These are phyloP conservation scores for Calamus simplicifolius DNA, from an alignment of 176 grass and related monocot species.

Conservation along the genomic window DNA sequence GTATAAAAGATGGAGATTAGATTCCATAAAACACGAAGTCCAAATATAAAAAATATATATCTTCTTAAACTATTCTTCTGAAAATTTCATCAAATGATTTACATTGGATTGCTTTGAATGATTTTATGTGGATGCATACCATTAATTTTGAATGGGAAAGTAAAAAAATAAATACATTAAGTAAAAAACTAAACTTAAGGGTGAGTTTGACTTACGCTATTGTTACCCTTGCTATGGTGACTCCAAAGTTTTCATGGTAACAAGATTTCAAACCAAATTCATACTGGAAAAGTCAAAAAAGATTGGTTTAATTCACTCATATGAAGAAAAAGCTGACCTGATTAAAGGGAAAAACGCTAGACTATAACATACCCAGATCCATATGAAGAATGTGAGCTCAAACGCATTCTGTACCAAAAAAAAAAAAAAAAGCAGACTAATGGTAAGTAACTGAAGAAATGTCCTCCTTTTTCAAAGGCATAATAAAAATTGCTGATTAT, in stretches of 20 bases:
- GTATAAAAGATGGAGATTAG: not conserved
- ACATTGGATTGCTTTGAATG: too few species aligned
- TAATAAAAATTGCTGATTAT: too few species aligned
- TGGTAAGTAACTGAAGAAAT: too few species aligned
- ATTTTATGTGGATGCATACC: too few species aligned
- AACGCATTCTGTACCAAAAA: constrained; percentile 10
- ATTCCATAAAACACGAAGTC: too few species aligned
- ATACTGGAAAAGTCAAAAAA: not conserved
- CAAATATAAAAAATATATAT: too few species aligned
- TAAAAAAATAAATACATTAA: too few species aligned
- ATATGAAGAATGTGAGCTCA: constrained; percentile 15
- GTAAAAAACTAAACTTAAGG: not conserved
- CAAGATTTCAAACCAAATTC: constrained; percentile 13
- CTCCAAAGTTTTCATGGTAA: constrained; percentile 9
- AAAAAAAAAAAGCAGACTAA: too few species aligned
- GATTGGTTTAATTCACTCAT: not conserved
- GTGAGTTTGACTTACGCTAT: not conserved
- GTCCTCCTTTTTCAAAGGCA: too few species aligned
- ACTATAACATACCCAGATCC: constrained; percentile 2
- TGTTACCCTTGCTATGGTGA: constrained; percentile 6
- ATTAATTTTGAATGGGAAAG: too few species aligned
- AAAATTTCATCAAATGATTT: too few species aligned
- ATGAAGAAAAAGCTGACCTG: not conserved
- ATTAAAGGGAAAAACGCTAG: not conserved
- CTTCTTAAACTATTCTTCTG: too few species aligned